These are phyloP conservation scores for Candida bentonensis DNA, from an alignment of 805 yeast species.

Conservation along the genomic window DNA sequence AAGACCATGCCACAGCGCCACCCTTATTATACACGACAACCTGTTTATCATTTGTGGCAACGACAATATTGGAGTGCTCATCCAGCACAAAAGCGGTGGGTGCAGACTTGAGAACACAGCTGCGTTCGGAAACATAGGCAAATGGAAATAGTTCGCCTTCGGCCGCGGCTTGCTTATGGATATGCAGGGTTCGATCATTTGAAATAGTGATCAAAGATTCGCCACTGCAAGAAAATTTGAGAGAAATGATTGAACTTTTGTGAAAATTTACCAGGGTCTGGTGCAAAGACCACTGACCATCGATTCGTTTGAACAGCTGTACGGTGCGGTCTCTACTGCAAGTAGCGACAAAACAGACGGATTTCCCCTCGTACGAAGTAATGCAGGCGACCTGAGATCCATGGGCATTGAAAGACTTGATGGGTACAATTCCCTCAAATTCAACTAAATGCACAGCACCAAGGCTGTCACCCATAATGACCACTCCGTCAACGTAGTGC, in stretches of 20 bases:
- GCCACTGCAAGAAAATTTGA: constrained; percentile 10
- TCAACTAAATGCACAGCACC: neutral
- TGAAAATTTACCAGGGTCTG: neutral
- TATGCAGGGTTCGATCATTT: constrained; percentile 44
- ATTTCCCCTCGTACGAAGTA: neutral
- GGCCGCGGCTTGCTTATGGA: constrained; percentile 29
- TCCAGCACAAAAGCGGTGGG: constrained; percentile 29
- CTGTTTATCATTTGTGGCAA: constrained; percentile 12
- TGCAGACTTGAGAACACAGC: constrained; percentile 36
- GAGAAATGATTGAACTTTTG: neutral
- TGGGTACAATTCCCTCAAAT: constrained; percentile 2
- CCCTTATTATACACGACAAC: constrained; percentile 6
- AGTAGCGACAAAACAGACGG: constrained; percentile 8
- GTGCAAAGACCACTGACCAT: neutral
- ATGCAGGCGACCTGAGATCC: constrained; percentile 11
- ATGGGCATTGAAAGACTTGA: constrained; percentile 9
- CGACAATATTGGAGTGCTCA: neutral
- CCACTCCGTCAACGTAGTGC: neutral
- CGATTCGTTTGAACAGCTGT: constrained; percentile 30
- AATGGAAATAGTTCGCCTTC: constrained; percentile 9
- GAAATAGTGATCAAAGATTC: constrained; percentile 37
- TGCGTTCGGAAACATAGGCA: constrained; percentile 27
- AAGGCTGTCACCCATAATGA: constrained; percentile 1
- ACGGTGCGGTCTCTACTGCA: constrained; percentile 48
- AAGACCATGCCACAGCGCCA: constrained; percentile 4